Evolutionary conservation across 495 filamentous ascomycete species (phyloP).

Genomic region (Tetracladium marchalianum): DNA sequence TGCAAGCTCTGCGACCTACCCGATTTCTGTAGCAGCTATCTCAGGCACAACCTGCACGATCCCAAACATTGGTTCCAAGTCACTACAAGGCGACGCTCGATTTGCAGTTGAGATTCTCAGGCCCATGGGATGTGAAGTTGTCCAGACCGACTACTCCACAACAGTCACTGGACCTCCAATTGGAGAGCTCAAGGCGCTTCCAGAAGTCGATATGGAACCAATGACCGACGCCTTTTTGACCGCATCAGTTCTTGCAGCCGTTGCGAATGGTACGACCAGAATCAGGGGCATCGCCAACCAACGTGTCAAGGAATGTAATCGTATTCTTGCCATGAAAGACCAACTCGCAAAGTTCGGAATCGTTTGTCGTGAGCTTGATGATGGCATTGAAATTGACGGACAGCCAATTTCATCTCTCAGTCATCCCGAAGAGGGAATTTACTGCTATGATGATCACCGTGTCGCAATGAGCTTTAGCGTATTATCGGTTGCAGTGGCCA

Average conservation of each 20-base stretch:
- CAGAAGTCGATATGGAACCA: conserved; percentile 86
- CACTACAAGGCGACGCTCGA: conserved; percentile 89
- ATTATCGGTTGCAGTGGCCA: conserved; percentile 65
- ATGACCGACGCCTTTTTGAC: conserved; percentile 99
- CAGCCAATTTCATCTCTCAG: conserved; percentile 49
- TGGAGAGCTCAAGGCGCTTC: conserved; percentile 59
- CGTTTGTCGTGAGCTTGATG: conserved; percentile 73
- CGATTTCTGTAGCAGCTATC: conserved; percentile 88
- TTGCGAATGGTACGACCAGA: conserved; percentile 72
- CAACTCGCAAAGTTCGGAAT: conserved; percentile 96
- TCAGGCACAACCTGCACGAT: conserved; percentile 91
- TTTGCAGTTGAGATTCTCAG: conserved; percentile 86
- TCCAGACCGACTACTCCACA: conserved; percentile 76
- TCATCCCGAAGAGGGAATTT: conserved; percentile 57
- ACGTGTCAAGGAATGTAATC: conserved; percentile 96
- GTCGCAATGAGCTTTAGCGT: conserved; percentile 98
- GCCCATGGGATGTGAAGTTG: conserved; percentile 89
- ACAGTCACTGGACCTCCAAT: conserved; percentile 81
- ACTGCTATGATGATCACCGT: conserved; percentile 96
- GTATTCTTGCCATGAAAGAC: conserved; percentile 92
- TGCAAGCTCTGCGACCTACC: conserved; percentile 95
- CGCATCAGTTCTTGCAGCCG: conserved; percentile 85
- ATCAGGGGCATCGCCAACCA: conserved; percentile 98
- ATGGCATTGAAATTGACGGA: conserved; percentile 82
- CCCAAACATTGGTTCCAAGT: conserved; percentile 87